Evolutionary conservation across 2,329 filamentous ascomycete species (phyloP), one percentile per base, ranked within the genome.

Genomic region (Talaromyces verruculosus): DNA sequence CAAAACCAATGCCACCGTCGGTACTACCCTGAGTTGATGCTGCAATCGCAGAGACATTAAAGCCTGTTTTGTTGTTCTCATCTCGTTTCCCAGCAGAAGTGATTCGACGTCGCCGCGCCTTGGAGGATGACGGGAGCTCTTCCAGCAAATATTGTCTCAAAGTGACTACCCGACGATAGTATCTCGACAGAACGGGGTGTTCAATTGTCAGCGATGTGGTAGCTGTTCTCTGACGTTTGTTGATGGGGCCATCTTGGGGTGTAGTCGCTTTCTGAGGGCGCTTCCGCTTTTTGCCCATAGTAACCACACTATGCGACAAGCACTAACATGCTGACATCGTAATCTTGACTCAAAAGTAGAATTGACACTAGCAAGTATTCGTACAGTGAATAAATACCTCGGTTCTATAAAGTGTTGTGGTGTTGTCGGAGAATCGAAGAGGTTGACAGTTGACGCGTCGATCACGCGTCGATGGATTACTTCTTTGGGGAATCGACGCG

Each of bases 61-160:
- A 3, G 8, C 41, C 43, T 45, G 25, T 4, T 35, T 45, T 28
- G 8, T 39, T 49, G 11, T 5, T 22, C 25, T 60, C 47, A 47
- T 53, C 28, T 39, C 47, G 30, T 63, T 65, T 70, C 53, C 76
- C 68, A 19, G 78, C 49, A 17, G 79, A 74, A 13, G 75, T 74
- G 65, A 85, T 78, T 66, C 76, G 80, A 43, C 83, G 80, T 49
- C 79, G 81, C 53, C 83, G 80, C 63, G 77, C 76, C 67, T 80
- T 90, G 5, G 91, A 94, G 11, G 86, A 83, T n/a, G 76, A 70
- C 0, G 91, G 89, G 11, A 96, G 84, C 67, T 83, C 85, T 22
- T 81, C 81, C 58, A 93, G 80, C 45, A 93, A 80, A 79, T 92
- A 91, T 66, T 89, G 83, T 71, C 92, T 88, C 65, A 97, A 80